These are phyloP conservation scores for Ganoderma lucidum DNA, from an alignment of 1,284 basidiomycete species.

Conservation along the genomic window DNA sequence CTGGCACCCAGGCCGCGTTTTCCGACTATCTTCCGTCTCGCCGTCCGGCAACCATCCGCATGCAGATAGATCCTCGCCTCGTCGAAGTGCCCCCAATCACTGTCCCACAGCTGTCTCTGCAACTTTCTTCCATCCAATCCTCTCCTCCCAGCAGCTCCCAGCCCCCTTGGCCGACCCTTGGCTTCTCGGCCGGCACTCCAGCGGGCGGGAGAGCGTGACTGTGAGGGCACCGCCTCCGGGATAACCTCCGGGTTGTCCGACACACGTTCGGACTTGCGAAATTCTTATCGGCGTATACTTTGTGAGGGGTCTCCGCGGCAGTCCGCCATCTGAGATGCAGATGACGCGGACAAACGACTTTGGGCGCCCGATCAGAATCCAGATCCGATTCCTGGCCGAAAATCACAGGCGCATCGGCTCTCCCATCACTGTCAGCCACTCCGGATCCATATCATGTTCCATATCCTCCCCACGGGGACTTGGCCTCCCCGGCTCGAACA, in stretches of 20 bases:
- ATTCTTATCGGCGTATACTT: constrained; percentile 19
- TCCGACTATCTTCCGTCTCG: constrained; percentile 32
- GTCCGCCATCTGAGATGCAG: constrained; percentile 32
- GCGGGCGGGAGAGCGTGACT: neutral
- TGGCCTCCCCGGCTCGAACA: neutral
- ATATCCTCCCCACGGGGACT: constrained; percentile 30
- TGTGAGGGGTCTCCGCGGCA: constrained; percentile 13
- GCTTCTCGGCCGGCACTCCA: neutral
- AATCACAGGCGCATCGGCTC: constrained; percentile 24
- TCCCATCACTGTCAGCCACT: constrained; percentile 16
- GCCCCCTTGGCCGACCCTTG: neutral
- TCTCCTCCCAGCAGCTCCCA: neutral
- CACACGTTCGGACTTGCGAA: constrained; percentile 15
- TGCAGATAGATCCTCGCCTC: constrained; percentile 11
- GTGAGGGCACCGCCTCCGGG: neutral
- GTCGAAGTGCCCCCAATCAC: neutral
- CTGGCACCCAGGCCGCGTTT: constrained; percentile 18
- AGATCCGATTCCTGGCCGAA: constrained; percentile 22
- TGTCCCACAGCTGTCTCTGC: neutral
- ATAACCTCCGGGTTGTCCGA: constrained; percentile 8
- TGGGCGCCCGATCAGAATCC: constrained; percentile 21
- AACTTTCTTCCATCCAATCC: neutral
- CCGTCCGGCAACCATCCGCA: constrained; percentile 12
- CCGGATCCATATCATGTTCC: neutral
- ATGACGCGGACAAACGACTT: constrained; percentile 25